Evolutionary conservation across 768 basidiomycete species (phyloP).

Genomic region (Lactarius tabidus): DNA sequence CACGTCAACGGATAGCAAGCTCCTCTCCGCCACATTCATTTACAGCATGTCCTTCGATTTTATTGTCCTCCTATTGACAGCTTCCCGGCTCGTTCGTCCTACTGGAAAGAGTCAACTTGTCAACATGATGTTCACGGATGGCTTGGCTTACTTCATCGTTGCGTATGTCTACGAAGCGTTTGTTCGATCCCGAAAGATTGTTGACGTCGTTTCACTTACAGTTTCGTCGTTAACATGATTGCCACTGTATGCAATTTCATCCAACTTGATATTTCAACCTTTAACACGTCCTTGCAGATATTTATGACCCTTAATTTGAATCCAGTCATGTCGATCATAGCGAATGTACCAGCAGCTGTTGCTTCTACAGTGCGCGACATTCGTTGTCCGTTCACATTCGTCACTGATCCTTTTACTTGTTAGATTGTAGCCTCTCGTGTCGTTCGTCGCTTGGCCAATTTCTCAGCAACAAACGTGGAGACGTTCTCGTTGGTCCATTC

Average conservation of each 20-base stretch:
- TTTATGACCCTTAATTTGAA: constrained; percentile 68
- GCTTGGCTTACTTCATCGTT: constrained; percentile 70
- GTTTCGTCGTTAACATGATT: constrained; percentile 40
- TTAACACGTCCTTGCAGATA: constrained; percentile 37
- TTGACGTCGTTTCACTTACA: constrained; percentile 17
- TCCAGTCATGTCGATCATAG: constrained; percentile 60
- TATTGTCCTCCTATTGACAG: constrained; percentile 53
- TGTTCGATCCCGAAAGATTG: constrained; percentile 30
- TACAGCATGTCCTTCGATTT: constrained; percentile 77
- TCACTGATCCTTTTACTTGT: constrained; percentile 1
- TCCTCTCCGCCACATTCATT: constrained; percentile 67
- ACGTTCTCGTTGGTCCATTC: constrained; percentile 28
- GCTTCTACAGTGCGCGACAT: constrained; percentile 7
- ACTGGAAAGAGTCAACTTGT: constrained; percentile 45
- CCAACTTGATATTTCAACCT: background rate
- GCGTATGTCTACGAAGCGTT: constrained; percentile 44
- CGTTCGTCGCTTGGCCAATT: constrained; percentile 56
- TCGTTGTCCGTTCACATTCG: background rate
- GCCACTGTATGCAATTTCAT: constrained; percentile 33
- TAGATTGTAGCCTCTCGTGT: constrained; percentile 59
- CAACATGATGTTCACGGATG: constrained; percentile 65
- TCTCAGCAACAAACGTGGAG: constrained; percentile 31
- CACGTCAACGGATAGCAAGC: constrained; percentile 52
- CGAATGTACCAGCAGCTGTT: constrained; percentile 58
- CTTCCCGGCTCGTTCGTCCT: constrained; percentile 48